Base-by-base conservation (phyloP, 106 monocot genomes). In the Hemerocallis citrina region DNA sequence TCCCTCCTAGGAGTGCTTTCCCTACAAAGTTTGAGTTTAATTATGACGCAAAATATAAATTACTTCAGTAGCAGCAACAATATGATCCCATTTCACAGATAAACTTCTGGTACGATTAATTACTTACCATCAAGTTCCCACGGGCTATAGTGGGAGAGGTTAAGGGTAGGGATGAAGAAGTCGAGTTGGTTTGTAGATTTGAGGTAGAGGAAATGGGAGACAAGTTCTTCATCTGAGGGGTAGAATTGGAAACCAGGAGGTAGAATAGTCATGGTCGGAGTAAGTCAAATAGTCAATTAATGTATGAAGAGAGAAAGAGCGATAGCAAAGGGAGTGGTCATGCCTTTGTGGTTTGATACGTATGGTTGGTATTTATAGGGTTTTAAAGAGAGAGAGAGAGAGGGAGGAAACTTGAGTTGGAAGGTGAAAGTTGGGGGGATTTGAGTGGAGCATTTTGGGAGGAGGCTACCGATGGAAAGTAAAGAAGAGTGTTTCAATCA, bases 241-340 rank as follows among this genome's bases (percentile, higher is more conserved):
- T 73, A 63, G 73, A 81, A 81, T 1, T 65, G 81, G 64, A 81
- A 81, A 33, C 81, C 81, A 0, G 81, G 81, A 6, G 81, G 81
- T 11, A 81, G 76, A 42, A n/a, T 31, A 27, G 19, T 21, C 63
- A 63, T 63, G 12, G 12, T 63, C 3, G 17, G 11, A 47, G n/a
- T n/a, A n/a, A n/a, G n/a, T n/a, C n/a, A n/a, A n/a, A n/a, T n/a
- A n/a, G n/a, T n/a, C n/a, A n/a, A n/a, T n/a, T n/a, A n/a, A n/a
- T n/a, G n/a, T n/a, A 11, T 47, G 17, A 47, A 47, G 21, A 47
- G 47, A 47, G 20, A 22, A 22, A 47, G 3, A 22, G 19, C 11
- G 2, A 22, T 6, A 22, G 3, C 23, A 21, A 22, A n/a, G n/a
- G n/a, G n/a, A n/a, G n/a, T n/a, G 21, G n/a, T 47, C 4, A 16